Conservation (phyloP, 2,329 filamentous ascomycete genomes). For the Proliferodiscus dingleyae region DNA sequence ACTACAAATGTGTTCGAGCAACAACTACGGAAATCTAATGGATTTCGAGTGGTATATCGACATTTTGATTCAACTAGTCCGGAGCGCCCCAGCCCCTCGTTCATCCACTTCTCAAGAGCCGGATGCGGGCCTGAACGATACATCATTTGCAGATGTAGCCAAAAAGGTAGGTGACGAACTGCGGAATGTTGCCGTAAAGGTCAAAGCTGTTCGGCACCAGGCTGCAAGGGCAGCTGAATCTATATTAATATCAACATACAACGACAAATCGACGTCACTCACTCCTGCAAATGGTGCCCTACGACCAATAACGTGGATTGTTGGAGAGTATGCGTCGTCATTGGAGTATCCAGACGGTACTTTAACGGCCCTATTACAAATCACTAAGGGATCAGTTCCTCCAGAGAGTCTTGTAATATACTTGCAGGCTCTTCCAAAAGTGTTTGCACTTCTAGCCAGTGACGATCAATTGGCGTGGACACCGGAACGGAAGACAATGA, state of each 20-base stretch:
- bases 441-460: slow-evolving; percentile 69
- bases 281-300: slow-evolving; percentile 63
- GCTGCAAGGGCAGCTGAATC: slow-evolving; percentile 79
- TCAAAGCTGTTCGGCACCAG: slow-evolving; percentile 73
- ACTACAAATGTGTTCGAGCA: slow-evolving; percentile 80
- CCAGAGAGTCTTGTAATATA: slow-evolving; percentile 69
- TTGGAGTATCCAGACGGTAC: slow-evolving; percentile 66
- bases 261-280: slow-evolving; percentile 46
- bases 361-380: slow-evolving; percentile 68
- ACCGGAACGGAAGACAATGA: slow-evolving; percentile 64
- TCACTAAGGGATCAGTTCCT: slow-evolving; percentile 48
- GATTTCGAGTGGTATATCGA: slow-evolving; percentile 99
- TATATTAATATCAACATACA: slow-evolving; percentile 59
- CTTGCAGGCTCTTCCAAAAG: slow-evolving; percentile 79
- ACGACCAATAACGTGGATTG: slow-evolving; percentile 74
- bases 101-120: slow-evolving; percentile 20
- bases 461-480: slow-evolving; percentile 66
- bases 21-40: slow-evolving; percentile 77
- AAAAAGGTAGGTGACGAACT: slow-evolving; percentile 78
- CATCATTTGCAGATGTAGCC: slow-evolving; percentile 43
- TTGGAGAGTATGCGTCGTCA: slow-evolving; percentile 79
- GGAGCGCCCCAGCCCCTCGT: slow-evolving; percentile 55
- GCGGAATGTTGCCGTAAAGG: slow-evolving; percentile 86
- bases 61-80: slow-evolving; percentile 78
- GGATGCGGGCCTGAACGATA: slow-evolving; percentile 8